Conservation (phyloP, 2,329 filamentous ascomycete genomes). For the Colletotrichum coccodes region DNA sequence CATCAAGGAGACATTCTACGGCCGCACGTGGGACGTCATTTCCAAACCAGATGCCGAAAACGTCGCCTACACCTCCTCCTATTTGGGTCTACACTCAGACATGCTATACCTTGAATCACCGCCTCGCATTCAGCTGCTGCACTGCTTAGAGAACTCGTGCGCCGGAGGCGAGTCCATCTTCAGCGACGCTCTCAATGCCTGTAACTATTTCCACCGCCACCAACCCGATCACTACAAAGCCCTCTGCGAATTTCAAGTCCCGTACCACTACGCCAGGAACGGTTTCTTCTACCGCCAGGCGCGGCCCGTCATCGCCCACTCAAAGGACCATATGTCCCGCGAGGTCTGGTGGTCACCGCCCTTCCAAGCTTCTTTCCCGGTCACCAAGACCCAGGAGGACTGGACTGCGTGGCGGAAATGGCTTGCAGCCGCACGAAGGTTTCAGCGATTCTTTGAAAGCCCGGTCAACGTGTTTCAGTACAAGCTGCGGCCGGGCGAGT, state of each 20-base stretch:
- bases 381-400: constrained; percentile 25
- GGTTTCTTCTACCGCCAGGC: constrained; percentile 70
- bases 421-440: constrained; percentile 60
- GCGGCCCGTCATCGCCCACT: constrained; percentile 58
- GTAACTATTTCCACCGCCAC: constrained; percentile 47
- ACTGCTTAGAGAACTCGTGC: constrained; percentile 85
- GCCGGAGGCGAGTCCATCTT: constrained; percentile 88
- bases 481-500: constrained; percentile 83
- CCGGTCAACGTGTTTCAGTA: constrained; percentile 72
- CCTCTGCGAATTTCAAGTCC: constrained; percentile 59
- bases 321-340: constrained; percentile 34
- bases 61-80: constrained; percentile 86
- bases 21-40: constrained; percentile 88
- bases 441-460: constrained; percentile 69
- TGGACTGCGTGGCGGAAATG: constrained; percentile 45
- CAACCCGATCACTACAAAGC: constrained; percentile 39
- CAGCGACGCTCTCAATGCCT: constrained; percentile 77
- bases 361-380: constrained; percentile 72
- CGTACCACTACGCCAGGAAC: constrained; percentile 76
- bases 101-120: constrained; percentile 85
- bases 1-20: constrained; percentile 90
- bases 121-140: constrained; percentile 86
- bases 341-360: constrained; percentile 76
- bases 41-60: constrained; percentile 87
- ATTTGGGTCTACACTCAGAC: constrained; percentile 92